A percentile compares a stretch with the other conserved stretches of the same genome.
Conservation (phyloP, 2,329 filamentous ascomycete genomes). For the Corinectria fuckeliana region DNA sequence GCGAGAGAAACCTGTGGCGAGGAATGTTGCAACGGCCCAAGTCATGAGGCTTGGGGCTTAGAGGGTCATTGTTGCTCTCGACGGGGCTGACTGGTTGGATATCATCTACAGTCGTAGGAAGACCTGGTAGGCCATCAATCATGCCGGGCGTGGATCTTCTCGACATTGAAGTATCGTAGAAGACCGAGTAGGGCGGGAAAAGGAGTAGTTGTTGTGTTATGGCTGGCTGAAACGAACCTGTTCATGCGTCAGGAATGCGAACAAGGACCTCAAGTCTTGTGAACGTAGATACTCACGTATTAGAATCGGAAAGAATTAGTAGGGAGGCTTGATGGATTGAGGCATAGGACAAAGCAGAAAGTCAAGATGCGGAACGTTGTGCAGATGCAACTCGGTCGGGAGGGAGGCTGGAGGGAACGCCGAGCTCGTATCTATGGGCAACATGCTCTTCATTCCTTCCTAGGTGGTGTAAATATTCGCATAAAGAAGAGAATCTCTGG, state of each 20-base stretch:
- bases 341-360: neutral
- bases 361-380: neutral
- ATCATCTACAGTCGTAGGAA: neutral
- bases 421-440: neutral
- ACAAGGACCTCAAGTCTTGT: neutral
- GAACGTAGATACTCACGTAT: neutral
- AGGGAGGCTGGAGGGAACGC: neutral
- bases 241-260: conserved; percentile 1
- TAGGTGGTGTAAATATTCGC: neutral
- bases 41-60: neutral
- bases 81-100: neutral
- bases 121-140: neutral
- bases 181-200: neutral
- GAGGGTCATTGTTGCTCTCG: neutral
- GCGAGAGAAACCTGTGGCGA: conserved; percentile 49
- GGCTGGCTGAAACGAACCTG: conserved; percentile 5
- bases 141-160: neutral
- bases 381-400: neutral
- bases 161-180: neutral
- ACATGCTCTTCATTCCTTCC: neutral
- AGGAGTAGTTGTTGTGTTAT: neutral
- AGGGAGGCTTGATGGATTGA: neutral
- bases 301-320: neutral
- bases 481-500: neutral
- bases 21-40: neutral